Evolutionary conservation across 768 basidiomycete species (phyloP).

Genomic region (Leccinellum rugosiceps): DNA sequence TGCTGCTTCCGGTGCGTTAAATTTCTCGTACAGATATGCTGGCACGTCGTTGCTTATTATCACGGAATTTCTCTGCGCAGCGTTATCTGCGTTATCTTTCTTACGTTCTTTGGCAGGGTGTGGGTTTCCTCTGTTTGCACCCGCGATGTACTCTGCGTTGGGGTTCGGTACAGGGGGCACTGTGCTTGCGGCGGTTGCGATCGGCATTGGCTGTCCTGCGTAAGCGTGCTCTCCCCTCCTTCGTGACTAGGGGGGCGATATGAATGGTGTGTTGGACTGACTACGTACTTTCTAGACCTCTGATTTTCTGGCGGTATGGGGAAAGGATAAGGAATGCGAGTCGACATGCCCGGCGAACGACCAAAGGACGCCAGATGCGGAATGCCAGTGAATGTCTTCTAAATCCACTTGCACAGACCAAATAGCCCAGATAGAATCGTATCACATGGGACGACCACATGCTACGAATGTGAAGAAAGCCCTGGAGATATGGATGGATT

Average conservation of each 20-base stretch:
- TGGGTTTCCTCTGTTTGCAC: constrained; percentile 75
- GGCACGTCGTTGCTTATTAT: background rate
- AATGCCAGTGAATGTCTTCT: background rate
- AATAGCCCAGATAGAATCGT: background rate
- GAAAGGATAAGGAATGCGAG: constrained; percentile 51
- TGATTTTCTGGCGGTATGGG: constrained; percentile 44
- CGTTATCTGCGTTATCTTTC: constrained; percentile 61
- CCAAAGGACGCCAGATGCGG: background rate
- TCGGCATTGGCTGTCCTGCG: constrained; percentile 60
- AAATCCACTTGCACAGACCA: background rate
- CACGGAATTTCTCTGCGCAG: constrained; percentile 28
- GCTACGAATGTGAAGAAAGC: background rate
- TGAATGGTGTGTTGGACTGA: constrained; percentile 19
- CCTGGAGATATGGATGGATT: background rate
- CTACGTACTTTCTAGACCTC: constrained; percentile 37
- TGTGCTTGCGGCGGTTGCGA: constrained; percentile 54
- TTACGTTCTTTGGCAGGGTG: constrained; percentile 69
- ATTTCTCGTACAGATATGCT: background rate
- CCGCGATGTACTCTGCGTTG: constrained; percentile 59
- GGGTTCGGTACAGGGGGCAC: constrained; percentile 73
- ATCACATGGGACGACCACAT: background rate
- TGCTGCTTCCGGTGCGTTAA: background rate
- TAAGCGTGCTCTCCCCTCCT: constrained; percentile 11
- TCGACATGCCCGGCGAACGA: constrained; percentile 31
- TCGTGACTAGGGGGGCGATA: background rate